These are phyloP conservation scores for Aspergillus felis DNA, from an alignment of 2,329 filamentous ascomycete genomes.

Conservation along the genomic window DNA sequence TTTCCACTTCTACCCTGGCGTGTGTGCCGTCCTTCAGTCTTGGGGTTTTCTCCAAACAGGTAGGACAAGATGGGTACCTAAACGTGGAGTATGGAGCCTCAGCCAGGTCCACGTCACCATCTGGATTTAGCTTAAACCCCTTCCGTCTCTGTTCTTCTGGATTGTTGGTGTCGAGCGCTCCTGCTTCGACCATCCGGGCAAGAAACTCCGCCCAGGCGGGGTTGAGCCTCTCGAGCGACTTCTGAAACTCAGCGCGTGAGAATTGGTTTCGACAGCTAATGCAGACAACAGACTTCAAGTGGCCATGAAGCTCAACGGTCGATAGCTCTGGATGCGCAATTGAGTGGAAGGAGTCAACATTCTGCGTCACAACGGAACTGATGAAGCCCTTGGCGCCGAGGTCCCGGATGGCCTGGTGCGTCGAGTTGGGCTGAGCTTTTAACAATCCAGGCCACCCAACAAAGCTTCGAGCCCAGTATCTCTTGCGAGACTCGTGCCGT, in stretches of 20 bases:
- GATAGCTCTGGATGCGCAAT: constrained; percentile 68
- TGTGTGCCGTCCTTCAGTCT: constrained; percentile 51
- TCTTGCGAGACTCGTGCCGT: constrained; percentile 77
- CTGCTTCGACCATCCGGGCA: constrained; percentile 64
- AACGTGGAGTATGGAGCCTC: constrained; percentile 85
- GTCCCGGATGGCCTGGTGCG: constrained; percentile 72
- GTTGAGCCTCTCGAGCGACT: constrained; percentile 71
- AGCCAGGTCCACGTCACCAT: constrained; percentile 89
- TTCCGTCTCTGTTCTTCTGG: constrained; percentile 62
- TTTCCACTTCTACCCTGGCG: constrained; percentile 64
- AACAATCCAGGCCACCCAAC: constrained; percentile 83
- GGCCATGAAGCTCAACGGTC: constrained; percentile 87
- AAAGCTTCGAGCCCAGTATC: constrained; percentile 95
- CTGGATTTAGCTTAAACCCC: constrained; percentile 82
- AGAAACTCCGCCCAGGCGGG: constrained; percentile 81
- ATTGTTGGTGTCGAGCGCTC: constrained; percentile 74
- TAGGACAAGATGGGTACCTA: constrained; percentile 83
- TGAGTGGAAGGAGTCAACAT: constrained; percentile 92
- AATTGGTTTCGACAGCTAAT: constrained; percentile 71
- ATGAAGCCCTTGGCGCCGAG: constrained; percentile 70
- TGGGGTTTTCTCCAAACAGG: constrained; percentile 65
- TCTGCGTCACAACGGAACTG: constrained; percentile 81
- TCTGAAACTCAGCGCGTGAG: constrained; percentile 70
- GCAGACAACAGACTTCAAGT: constrained; percentile 77
- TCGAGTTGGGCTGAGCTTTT: constrained; percentile 72